Evolutionary conservation across 768 basidiomycete genomes (phyloP), one percentile per base, ranked within the genome.

Genomic region (Psilocybe subaeruginosa): DNA sequence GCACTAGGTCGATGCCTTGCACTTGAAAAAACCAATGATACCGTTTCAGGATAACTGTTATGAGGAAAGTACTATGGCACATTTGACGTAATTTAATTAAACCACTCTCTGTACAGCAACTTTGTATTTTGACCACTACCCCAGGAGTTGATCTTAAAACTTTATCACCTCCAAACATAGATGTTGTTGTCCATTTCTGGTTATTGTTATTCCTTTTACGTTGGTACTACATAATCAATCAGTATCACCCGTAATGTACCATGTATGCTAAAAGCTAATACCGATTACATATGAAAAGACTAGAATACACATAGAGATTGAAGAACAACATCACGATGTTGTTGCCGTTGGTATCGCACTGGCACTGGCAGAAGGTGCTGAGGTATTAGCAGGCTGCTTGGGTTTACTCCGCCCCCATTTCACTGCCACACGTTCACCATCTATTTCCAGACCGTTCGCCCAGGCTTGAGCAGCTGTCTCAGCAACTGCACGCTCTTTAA

Each of bases 391-490:
- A 17, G 77, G 61, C 33, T 70, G 65, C 54, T 83, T 84, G 23
- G 72, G 75, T 77, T 78, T 85, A 69, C 93, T 89, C 61, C 95
- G 82, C 3, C 97, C 97, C 97, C 97, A 99, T 65, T 90, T 92
- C 29, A 97, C 84, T 48, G 82, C 78, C 8, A 91, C 83, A 35
- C 78, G 80, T 70, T 90, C 87, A 1, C 87, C 90, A 30, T 93
- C 90, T 27, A 98, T 80, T 66, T 97, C 96, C 8, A 99, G 78
- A 1, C 96, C 95, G 63, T 89, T 88, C n/a, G 93, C 86, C 87
- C 96, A 94, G 8, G 91, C 89, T 64, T 92, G 86, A 0, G 96
- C 96, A 0, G 93, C 95, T 14, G 80, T 78, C 75, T 99, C 97
- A 14, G 97, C 96, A n/a, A 85, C 80, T 5, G 80, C 69, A 17